phyloP scores from a whole-genome alignment of 164 flowering plant genomes.

The Stephania cephalantha region DNA sequence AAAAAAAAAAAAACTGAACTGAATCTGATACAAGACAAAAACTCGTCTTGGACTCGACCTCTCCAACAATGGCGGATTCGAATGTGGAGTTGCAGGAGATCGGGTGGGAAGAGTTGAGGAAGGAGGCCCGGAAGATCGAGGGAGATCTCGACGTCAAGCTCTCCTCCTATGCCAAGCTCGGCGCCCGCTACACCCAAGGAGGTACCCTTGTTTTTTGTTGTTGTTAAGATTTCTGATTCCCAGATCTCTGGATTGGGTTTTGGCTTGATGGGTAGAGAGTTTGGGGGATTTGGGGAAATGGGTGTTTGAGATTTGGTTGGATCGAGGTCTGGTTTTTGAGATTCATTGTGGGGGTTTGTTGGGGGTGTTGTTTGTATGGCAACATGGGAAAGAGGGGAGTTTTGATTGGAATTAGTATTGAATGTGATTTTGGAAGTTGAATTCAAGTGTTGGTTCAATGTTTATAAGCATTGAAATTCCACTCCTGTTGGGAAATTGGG shows the following conservation, averaged over 20 bases:
- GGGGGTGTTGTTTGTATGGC: background rate
- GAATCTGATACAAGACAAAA: background rate
- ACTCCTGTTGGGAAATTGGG: too few species aligned
- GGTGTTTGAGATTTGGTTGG: background rate
- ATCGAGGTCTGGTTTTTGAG: background rate
- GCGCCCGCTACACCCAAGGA: slow-evolving; percentile 74
- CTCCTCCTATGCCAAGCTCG: slow-evolving; percentile 88
- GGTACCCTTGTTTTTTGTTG: slow-evolving; percentile 15
- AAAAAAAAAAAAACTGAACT: background rate
- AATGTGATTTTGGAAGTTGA: background rate
- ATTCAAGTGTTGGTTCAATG: background rate
- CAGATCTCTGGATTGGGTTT: background rate
- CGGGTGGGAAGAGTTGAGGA: slow-evolving; percentile 96
- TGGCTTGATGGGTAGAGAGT: background rate
- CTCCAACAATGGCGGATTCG: slow-evolving; percentile 29
- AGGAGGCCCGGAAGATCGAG: slow-evolving; percentile 85
- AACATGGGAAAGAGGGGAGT: background rate
- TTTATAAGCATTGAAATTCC: too few species aligned
- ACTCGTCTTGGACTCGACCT: background rate
- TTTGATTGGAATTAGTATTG: too few species aligned
- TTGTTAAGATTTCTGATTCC: background rate
- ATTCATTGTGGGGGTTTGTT: background rate
- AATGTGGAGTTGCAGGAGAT: slow-evolving; percentile 80
- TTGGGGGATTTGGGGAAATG: slow-evolving; percentile 2
- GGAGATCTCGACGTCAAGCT: slow-evolving; percentile 98